Evolutionary conservation across 805 yeast genomes (phyloP), one percentile per base, ranked within the genome.

Genomic region (Candida odintsovae): DNA sequence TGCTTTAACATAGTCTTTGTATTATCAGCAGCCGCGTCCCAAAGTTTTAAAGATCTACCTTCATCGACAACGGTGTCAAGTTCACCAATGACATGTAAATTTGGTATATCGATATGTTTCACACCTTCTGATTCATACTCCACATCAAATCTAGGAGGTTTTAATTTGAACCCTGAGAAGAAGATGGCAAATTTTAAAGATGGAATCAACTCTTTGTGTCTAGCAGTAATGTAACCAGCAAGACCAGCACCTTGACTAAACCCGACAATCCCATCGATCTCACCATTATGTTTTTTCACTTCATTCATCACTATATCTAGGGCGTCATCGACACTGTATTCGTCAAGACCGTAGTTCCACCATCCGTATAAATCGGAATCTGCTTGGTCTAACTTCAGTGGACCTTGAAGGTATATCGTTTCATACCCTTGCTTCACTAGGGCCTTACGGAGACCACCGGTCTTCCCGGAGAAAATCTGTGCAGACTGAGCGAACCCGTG

Each of bases 211-310:
- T 41, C 70, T 66, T 80, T 76, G 31, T 76, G 69, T 48, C 77
- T 73, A 40, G 84, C 72, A 21, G 84, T 61, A 13, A 86, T 63
- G 6, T 86, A 59, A 2, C 73, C 95, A 1, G 83, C 81, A 21
- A 90, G 64, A 0, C 90, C 95, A 3, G 96, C 95, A 43, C 99
- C 99, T 66, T 94, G 98, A 22, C 95, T 83, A 59, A 92, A 92
- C 1, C 97, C 97, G 38, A 92, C 63, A 8, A 92, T 62, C 2
- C 97, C 99, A 8, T 81, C 85, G 51, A 88, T 81, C 0, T 96
- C 95, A 0, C 83, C 85, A 38, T 82, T 77, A 10, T 73, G 62
- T 9, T 46, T 41, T 6, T 37, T 41, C 19, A 84, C 62, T 46
- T 76, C 79, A 21, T 72, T 61, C 18, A 61, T 67, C 42, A 72